Percentiles rank a stretch among this genome's conserved stretches.
Evolutionary conservation across 225 moss, liverwort and hornwort species (phyloP).

Genomic region (Pseudisothecium myosuroides): DNA sequence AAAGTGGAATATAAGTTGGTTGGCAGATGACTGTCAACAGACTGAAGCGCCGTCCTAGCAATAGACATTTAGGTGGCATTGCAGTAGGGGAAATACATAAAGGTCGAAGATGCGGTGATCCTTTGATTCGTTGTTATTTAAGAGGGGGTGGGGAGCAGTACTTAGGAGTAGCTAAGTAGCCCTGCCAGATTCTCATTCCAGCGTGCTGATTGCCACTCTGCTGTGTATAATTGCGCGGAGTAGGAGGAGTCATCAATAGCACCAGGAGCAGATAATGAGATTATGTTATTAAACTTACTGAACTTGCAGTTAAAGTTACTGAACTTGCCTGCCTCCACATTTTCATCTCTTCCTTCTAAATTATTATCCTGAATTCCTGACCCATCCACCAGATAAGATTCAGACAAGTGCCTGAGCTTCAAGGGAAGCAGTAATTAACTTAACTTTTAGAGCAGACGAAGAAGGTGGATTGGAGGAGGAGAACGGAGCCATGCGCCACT

Average conservation of each 20-base stretch:
- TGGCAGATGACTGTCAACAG: neutral
- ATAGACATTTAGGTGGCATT: neutral
- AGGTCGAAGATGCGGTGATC: slow-evolving; percentile 5
- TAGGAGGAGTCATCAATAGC: neutral
- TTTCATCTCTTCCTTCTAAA: neutral
- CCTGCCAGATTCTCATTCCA: neutral
- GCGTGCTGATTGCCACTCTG: neutral
- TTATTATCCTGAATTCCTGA: neutral
- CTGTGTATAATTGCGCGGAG: neutral
- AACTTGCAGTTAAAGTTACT: too few relatives aligned
- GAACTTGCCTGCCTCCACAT: neutral
- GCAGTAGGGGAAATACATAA: neutral
- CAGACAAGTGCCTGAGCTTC: neutral
- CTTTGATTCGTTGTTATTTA: slow-evolving; percentile 4
- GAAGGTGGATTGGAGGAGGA: neutral
- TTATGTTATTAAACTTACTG: neutral
- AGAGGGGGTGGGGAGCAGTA: neutral
- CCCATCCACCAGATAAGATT: neutral
- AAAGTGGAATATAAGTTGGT: neutral
- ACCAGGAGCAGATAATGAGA: neutral
- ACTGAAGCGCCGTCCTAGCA: slow-evolving; percentile 5
- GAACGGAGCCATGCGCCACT: neutral
- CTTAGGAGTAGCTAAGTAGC: too few relatives aligned
- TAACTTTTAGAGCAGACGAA: neutral
- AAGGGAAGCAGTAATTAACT: neutral